These are phyloP conservation scores for Kernera saxatilis DNA, from an alignment of 345 rosid genomes.

Conservation along the genomic window DNA sequence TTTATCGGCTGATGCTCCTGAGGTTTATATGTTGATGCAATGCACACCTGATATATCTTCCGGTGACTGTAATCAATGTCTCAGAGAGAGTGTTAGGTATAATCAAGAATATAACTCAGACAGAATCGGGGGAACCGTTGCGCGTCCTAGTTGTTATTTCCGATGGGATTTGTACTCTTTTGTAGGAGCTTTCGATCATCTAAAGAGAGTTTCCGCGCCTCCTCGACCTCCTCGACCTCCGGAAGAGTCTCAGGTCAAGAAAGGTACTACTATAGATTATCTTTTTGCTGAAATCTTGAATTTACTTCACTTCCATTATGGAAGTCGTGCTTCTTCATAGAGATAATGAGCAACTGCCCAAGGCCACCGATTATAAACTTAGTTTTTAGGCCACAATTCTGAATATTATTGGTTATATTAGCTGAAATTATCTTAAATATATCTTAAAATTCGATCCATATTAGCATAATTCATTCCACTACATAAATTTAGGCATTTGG, in stretches of 20 bases:
- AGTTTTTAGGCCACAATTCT: too few relatives aligned
- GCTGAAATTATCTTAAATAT: too few relatives aligned
- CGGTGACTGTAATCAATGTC: slow-evolving; percentile 35
- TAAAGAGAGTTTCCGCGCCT: slow-evolving; percentile 14
- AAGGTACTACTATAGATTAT: slow-evolving; percentile 13
- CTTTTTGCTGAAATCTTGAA: neutral
- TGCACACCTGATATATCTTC: slow-evolving; percentile 54
- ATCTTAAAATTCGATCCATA: too few relatives aligned
- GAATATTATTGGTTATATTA: too few relatives aligned
- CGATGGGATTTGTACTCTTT: slow-evolving; percentile 26
- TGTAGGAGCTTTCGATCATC: neutral
- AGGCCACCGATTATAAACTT: too few relatives aligned
- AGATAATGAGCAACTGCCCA: too few relatives aligned
- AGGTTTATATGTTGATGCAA: slow-evolving; percentile 39
- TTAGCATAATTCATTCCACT: too few relatives aligned
- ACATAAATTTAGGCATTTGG: too few relatives aligned
- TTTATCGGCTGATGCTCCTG: too few relatives aligned
- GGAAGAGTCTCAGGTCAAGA: neutral
- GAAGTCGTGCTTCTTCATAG: too few relatives aligned
- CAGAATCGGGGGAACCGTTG: slow-evolving; percentile 32
- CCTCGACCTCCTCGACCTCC: slow-evolving; percentile 23
- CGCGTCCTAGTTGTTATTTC: slow-evolving; percentile 43
- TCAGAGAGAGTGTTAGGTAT: neutral
- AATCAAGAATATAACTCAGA: slow-evolving; percentile 21
- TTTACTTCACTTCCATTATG: too few relatives aligned